These are phyloP conservation scores for Umbellularia californica DNA, from an alignment of 164 flowering plant species.

Conservation along the genomic window DNA sequence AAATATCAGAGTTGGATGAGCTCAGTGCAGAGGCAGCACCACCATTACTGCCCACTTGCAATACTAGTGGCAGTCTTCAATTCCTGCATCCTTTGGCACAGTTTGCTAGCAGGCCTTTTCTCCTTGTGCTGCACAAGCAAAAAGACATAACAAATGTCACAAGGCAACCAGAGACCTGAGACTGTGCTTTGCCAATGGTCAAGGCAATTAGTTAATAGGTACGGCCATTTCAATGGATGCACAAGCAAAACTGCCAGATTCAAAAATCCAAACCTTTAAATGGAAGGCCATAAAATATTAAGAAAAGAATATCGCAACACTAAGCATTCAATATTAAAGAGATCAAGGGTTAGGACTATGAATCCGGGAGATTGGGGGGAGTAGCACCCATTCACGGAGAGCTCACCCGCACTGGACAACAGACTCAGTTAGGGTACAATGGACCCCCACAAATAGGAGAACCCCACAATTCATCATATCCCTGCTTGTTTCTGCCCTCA, in stretches of 20 bases:
- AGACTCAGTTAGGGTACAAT: no score
- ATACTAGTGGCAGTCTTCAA: slow-evolving; percentile 18
- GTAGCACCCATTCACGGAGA: no score
- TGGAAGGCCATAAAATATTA: neutral
- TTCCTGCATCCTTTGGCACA: neutral
- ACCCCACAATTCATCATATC: no score
- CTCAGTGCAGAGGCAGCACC: slow-evolving; percentile 31
- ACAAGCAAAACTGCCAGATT: neutral
- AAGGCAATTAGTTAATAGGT: neutral
- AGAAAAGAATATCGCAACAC: neutral
- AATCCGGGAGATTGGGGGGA: no score
- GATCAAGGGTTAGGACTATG: neutral
- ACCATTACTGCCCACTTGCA: slow-evolving; percentile 15
- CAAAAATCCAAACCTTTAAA: no score
- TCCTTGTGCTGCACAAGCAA: slow-evolving; percentile 43
- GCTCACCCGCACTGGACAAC: no score
- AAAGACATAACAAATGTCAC: neutral
- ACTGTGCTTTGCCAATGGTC: neutral
- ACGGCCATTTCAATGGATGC: neutral
- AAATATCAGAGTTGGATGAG: slow-evolving; percentile 41
- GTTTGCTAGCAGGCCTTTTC: slow-evolving; percentile 27
- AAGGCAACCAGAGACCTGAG: no score
- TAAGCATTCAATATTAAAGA: neutral
- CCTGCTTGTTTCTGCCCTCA: no score
- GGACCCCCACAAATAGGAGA: no score